Percentiles rank a stretch among this genome's conserved stretches.
Conservation (phyloP, 768 basidiomycete genomes). For the Chiua virens region DNA sequence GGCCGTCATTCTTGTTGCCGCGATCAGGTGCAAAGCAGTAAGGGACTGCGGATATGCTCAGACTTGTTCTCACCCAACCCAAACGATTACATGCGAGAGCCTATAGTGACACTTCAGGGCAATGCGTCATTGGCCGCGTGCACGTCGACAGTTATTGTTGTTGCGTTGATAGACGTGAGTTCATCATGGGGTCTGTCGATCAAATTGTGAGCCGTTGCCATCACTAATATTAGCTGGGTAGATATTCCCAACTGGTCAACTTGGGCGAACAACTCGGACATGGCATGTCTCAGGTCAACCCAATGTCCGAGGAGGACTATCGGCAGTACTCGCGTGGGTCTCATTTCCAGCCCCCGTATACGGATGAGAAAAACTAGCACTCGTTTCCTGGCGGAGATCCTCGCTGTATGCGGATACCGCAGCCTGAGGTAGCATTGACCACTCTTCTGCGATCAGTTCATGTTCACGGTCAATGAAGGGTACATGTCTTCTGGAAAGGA, state of each 20-base stretch:
- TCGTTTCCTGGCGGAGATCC: conserved; percentile 40
- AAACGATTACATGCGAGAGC: conserved; percentile 35
- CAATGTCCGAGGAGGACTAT: conserved; percentile 43
- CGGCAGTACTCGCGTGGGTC: conserved; percentile 34
- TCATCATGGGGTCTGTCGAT: conserved; percentile 25
- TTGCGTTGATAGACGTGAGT: conserved; percentile 40
- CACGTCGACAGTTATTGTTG: too few relatives aligned
- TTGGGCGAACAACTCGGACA: conserved; percentile 36
- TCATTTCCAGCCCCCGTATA: conserved; percentile 22
- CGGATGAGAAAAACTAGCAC: conserved; percentile 33
- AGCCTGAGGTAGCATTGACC: conserved; percentile 21
- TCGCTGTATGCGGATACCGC: conserved; percentile 43
- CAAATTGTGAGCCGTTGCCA: conserved; percentile 2
- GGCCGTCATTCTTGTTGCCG: conserved; percentile 41
- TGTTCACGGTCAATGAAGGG: conserved; percentile 24
- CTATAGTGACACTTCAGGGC: conserved; percentile 28
- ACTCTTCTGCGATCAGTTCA: conserved; percentile 7
- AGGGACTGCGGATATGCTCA: conserved; percentile 32
- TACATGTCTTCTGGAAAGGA: conserved; percentile 38
- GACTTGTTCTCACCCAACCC: conserved; percentile 34
- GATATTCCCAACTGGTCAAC: conserved; percentile 42
- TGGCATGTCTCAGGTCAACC: conserved; percentile 37
- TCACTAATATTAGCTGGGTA: conserved; percentile 25
- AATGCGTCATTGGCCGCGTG: conserved; percentile 30
- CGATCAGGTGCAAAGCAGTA: conserved; percentile 25